phyloP scores from a whole-genome alignment of 2,329 filamentous ascomycete genomes.

The Penicillium sp. region DNA sequence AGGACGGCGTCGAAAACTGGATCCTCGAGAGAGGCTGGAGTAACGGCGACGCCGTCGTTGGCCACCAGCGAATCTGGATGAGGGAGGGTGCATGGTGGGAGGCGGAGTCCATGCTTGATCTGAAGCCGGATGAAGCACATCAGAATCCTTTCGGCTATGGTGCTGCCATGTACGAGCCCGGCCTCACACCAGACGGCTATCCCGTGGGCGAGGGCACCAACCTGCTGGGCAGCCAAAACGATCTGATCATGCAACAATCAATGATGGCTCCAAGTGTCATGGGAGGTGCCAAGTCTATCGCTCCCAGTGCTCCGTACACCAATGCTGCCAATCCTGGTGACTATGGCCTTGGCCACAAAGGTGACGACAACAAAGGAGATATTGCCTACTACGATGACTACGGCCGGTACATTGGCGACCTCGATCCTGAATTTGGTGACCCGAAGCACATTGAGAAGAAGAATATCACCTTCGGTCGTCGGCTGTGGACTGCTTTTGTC shows the following conservation, averaged over 20 bases:
- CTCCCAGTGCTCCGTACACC: conserved; percentile 48
- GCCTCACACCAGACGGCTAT: conserved; percentile 64
- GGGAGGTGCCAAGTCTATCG: conserved; percentile 55
- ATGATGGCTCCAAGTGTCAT: conserved; percentile 51
- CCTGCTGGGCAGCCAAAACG: conserved; percentile 68
- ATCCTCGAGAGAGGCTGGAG: conserved; percentile 94
- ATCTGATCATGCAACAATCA: conserved; percentile 56
- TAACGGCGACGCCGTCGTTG: conserved; percentile 92
- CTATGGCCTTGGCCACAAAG: conserved; percentile 84
- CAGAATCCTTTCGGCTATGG: conserved; percentile 52
- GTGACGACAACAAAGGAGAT: conserved; percentile 72
- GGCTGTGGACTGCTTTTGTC: conserved; percentile 75
- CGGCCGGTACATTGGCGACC: conserved; percentile 63
- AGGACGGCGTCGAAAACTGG: conserved; percentile 92
- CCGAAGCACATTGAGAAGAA: conserved; percentile 74
- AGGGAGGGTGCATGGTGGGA: conserved; percentile 96
- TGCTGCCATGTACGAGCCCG: conserved; percentile 64
- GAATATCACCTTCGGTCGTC: conserved; percentile 61
- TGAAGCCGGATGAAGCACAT: conserved; percentile 64
- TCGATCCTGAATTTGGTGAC: conserved; percentile 76
- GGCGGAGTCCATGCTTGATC: conserved; percentile 90
- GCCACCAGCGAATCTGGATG: conserved; percentile 92
- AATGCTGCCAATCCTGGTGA: conserved; percentile 61
- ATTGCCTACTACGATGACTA: conserved; percentile 68
- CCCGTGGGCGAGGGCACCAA: conserved; percentile 58